Base-by-base conservation (phyloP, 768 basidiomycete species). In the Pleurotus platypus region DNA sequence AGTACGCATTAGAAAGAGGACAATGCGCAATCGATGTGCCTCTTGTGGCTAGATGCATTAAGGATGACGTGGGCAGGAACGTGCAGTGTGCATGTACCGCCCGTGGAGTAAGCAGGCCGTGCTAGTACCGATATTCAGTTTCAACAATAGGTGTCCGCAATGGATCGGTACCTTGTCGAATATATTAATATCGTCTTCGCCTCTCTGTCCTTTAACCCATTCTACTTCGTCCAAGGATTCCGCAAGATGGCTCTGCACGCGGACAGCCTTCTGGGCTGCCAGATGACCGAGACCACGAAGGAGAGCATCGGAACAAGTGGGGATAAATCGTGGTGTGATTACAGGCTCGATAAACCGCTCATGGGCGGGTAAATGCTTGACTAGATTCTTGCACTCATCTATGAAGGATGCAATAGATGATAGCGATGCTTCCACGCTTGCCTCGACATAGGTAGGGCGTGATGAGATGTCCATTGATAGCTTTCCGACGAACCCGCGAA, bases 41-140 rank as follows among this genome's bases (percentile, higher is more conserved):
- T 24, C 66, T 68, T 3, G 61, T 59, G 1, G 75, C 72, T 11
- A 94, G 72, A 15, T 75, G 78, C 0, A 72, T 66, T 9, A 93
- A 75, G 35, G 84, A 76, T 0, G 77, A 68, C 0, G 68, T 54
- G n/a, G 72, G 66, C 30, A 94, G 78, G 70, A 88, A 93, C 1
- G 94, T 96, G 72, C 93, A 95, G 67, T 95, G 94, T 0, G 92
- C 93, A 75, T 93, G 90, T 11, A 94, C 69, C 0, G 91, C 88
- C 12, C 79, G 79, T 1, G 76, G 64, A 1, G 84, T 86, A 48
- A 93, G 71, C 4, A 94, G 77, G 5, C 74, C 70, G 61, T 76
- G 63, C 90, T 92, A 35, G 68, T 39, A 39, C 55, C 26, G 11
- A 57, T 13, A n/a, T 18, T 46, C 20, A 24, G 30, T 18, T 7